Percentiles rank a stretch among this genome's conserved stretches.
phyloP scores from a whole-genome alignment of 2,329 filamentous ascomycete species.

The Alternaria metachromatica region DNA sequence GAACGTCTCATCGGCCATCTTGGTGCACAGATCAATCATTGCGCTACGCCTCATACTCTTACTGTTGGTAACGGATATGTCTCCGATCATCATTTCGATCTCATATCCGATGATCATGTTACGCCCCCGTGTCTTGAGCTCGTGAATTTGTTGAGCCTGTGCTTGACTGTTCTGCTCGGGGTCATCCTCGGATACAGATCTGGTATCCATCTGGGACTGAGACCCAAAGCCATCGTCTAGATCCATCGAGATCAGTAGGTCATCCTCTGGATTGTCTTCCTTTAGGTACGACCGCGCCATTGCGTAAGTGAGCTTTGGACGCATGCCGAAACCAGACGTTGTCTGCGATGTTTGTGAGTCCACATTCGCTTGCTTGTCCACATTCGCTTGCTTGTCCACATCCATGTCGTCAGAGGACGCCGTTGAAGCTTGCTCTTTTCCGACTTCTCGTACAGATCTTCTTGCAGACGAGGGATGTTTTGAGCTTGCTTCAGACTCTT shows the following conservation, averaged over 20 bases:
- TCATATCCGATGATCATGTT: constrained; percentile 64
- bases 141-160: constrained; percentile 62
- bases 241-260: constrained; percentile 45
- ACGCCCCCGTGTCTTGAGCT: constrained; percentile 65
- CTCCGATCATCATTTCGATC: constrained; percentile 64
- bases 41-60: constrained; percentile 58
- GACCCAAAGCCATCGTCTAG: constrained; percentile 31
- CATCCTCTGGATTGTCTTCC: constrained; percentile 56
- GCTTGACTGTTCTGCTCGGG: constrained; percentile 50
- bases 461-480: background rate
- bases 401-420: constrained; percentile 24
- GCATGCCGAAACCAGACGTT: constrained; percentile 20
- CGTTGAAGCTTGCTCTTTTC: background rate
- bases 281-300: constrained; percentile 66
- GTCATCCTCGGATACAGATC: constrained; percentile 52
- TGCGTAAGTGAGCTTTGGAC: constrained; percentile 64
- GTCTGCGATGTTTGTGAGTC: constrained; percentile 40
- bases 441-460: background rate
- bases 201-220: constrained; percentile 24
- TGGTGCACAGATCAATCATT: constrained; percentile 62
- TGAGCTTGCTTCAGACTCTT: constrained; percentile 5
- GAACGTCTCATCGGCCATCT: constrained; percentile 66
- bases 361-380: constrained; percentile 20
- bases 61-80: constrained; percentile 58
- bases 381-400: constrained; percentile 23